These are phyloP conservation scores for Melaleuca alternifolia DNA, from an alignment of 345 rosid genomes.

Conservation along the genomic window DNA sequence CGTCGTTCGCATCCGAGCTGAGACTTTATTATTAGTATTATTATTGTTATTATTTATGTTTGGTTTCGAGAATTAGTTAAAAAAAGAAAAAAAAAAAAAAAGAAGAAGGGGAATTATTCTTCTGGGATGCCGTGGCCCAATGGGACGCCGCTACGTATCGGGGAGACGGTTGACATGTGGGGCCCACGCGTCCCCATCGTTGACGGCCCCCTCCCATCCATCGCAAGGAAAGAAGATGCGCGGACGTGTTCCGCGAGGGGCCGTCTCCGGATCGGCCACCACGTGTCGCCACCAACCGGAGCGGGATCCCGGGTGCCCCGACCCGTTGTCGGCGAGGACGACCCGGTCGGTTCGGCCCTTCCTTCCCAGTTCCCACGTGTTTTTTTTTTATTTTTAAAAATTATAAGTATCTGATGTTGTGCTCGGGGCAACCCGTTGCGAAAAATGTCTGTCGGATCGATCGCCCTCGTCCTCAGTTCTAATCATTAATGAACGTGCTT, in stretches of 20 bases:
- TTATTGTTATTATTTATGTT: not conserved
- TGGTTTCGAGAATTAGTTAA: too few species aligned
- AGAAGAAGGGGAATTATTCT: not conserved
- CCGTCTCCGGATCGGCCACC: not conserved
- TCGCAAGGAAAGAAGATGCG: too few species aligned
- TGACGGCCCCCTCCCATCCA: not conserved
- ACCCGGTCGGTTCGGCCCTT: too few species aligned
- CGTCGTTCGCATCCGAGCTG: not conserved
- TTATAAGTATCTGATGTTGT: too few species aligned
- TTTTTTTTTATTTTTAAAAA: too few species aligned
- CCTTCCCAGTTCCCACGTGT: too few species aligned
- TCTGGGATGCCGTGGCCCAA: not conserved
- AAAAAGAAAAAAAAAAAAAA: not conserved
- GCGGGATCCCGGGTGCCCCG: not conserved
- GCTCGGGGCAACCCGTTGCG: too few species aligned
- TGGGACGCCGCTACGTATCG: not conserved
- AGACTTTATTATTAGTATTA: not conserved
- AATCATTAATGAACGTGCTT: too few species aligned
- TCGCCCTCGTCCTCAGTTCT: too few species aligned
- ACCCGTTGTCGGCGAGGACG: not conserved
- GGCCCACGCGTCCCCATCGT: not conserved
- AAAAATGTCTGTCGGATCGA: too few species aligned
- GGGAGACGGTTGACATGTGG: not conserved
- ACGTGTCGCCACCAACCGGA: not conserved
- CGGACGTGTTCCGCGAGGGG: not conserved